Percentiles rank a stretch among this genome's conserved stretches.
These are phyloP conservation scores for Myxozyma neglecta DNA, from an alignment of 805 yeast genomes.

Conservation along the genomic window DNA sequence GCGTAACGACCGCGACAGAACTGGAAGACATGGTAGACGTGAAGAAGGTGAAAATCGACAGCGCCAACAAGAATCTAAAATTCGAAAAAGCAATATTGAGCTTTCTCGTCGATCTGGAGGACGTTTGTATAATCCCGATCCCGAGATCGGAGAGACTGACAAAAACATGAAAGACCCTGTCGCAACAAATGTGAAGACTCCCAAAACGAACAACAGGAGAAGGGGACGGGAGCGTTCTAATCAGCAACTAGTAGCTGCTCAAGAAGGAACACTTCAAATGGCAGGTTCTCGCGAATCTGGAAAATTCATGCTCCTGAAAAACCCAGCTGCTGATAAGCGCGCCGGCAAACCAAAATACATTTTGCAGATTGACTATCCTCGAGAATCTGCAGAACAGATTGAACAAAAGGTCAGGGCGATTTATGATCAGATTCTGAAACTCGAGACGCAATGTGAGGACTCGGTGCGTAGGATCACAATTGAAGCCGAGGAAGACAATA, in stretches of 20 bases:
- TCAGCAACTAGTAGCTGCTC: not conserved
- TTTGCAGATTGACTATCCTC: conserved; percentile 10
- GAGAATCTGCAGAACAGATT: conserved; percentile 14
- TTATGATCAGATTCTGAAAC: conserved; percentile 12
- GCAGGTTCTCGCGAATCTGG: conserved; percentile 13
- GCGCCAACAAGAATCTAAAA: not conserved
- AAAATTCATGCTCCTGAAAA: conserved; percentile 23
- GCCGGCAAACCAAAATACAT: not conserved
- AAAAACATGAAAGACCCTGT: not conserved
- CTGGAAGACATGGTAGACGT: conserved; percentile 6
- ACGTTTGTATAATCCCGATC: conserved; percentile 16
- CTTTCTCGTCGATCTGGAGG: not conserved
- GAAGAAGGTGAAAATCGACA: conserved; percentile 3
- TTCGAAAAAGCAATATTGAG: not conserved
- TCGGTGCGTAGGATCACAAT: not conserved
- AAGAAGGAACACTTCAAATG: too few species aligned
- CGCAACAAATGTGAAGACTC: not conserved
- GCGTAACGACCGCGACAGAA: conserved; percentile 10
- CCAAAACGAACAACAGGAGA: not conserved
- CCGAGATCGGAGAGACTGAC: conserved; percentile 4
- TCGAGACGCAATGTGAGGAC: conserved; percentile 13
- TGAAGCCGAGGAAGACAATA: not conserved
- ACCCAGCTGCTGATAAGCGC: conserved; percentile 10
- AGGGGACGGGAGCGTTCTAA: not conserved
- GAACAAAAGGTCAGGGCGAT: conserved; percentile 6